Percentiles rank a stretch among this genome's conserved stretches.
These are phyloP conservation scores for Acanthamoeba culbertsoni DNA, from an alignment of 208 protist species.

Conservation along the genomic window DNA sequence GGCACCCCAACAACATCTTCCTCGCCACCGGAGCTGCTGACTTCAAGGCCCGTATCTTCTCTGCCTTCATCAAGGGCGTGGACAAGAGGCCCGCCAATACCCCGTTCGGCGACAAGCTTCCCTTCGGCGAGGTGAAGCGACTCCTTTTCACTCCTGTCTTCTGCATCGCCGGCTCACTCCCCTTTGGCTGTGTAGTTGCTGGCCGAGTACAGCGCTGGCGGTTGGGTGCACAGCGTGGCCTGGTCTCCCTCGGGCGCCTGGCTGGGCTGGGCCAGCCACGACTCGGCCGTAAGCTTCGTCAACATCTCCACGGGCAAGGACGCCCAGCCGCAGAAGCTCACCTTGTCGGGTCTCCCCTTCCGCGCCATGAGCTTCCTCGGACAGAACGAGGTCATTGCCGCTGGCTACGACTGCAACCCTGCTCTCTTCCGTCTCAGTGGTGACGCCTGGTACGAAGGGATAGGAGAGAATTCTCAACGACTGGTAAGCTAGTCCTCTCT, in stretches of 20 bases:
- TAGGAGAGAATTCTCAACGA: no score
- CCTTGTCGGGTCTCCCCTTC: constrained; percentile 69
- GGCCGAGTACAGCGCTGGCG: constrained; percentile 71
- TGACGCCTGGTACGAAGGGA: constrained; percentile 65
- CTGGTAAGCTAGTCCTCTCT: no score
- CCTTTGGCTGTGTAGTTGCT: constrained; percentile 46
- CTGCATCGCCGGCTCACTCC: background rate
- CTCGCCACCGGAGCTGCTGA: constrained; percentile 86
- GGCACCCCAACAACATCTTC: constrained; percentile 87
- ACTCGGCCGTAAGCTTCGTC: constrained; percentile 76
- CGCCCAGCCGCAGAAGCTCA: constrained; percentile 51
- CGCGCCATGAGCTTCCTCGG: constrained; percentile 68
- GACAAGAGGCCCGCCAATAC: constrained; percentile 68
- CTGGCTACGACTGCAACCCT: constrained; percentile 80
- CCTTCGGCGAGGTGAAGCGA: constrained; percentile 81
- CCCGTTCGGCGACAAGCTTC: constrained; percentile 69
- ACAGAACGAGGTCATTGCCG: constrained; percentile 73
- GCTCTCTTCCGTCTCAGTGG: constrained; percentile 56
- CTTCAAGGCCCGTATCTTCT: constrained; percentile 85
- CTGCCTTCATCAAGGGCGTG: constrained; percentile 82
- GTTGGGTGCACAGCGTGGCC: constrained; percentile 85
- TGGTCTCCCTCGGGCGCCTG: constrained; percentile 83
- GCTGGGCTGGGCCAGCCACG: constrained; percentile 81
- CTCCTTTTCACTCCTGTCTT: background rate
- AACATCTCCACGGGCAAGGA: constrained; percentile 59